Evolutionary conservation across 1,284 basidiomycete genomes (phyloP).

Genomic region (Lignosus rhinocerotis): DNA sequence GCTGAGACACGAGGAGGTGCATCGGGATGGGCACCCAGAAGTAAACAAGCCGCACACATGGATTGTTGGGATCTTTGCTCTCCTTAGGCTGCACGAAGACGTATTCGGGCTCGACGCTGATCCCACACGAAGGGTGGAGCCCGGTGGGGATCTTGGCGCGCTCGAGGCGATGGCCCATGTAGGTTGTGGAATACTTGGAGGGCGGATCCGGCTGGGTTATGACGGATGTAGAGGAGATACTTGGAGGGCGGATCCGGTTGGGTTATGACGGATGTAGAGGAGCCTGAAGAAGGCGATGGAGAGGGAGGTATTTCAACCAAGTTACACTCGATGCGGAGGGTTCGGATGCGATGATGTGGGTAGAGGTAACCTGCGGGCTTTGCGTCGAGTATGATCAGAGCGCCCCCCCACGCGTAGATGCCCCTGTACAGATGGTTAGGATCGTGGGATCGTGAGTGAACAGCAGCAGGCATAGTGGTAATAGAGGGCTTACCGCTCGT

Average conservation of each 20-base stretch:
- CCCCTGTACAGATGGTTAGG: slow-evolving; percentile 2
- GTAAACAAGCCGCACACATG: slow-evolving; percentile 17
- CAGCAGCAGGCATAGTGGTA: too few species aligned
- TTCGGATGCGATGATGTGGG: slow-evolving; percentile 15
- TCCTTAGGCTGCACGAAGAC: slow-evolving; percentile 1
- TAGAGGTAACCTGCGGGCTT: slow-evolving; percentile 14
- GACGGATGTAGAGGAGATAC: too few species aligned
- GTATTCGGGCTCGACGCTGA: slow-evolving; percentile 15
- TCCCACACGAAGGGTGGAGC: slow-evolving; percentile 11
- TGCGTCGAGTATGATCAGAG: slow-evolving; percentile 16
- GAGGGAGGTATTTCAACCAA: slow-evolving; percentile 12
- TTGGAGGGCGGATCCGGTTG: background rate
- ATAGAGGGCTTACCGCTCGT: slow-evolving; percentile 8
- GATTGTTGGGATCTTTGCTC: background rate
- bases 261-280: background rate
- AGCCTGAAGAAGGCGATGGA: background rate
- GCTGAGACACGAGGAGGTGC: slow-evolving; percentile 14
- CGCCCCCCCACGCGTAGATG: slow-evolving; percentile 19
- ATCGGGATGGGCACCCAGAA: slow-evolving; percentile 27
- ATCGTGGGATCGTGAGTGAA: background rate
- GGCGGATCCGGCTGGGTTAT: background rate
- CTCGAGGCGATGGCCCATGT: slow-evolving; percentile 1
- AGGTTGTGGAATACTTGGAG: background rate
- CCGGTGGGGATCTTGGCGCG: background rate
- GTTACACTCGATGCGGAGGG: slow-evolving; percentile 18